Base-by-base conservation (phyloP, 2,329 filamentous ascomycete species). In the Penicillium sp. region DNA sequence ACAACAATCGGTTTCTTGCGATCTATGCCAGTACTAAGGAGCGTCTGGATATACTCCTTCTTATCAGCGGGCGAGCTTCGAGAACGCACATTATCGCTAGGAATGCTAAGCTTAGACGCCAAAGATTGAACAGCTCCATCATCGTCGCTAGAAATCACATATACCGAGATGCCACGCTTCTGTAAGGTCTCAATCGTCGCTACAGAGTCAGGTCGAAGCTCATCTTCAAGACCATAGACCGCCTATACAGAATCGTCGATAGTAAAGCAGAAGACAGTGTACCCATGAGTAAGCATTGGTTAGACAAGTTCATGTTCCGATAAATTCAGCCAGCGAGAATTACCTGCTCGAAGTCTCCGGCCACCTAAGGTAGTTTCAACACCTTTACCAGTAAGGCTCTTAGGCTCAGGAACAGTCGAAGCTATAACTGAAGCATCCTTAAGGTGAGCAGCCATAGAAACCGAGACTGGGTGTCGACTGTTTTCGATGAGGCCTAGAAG, bases 81-180 rank as follows among this genome's bases (percentile, higher is more conserved):
- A 8, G 80, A 79, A 17, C 75, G 77, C 2, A 82, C 76, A 30
- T 84, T 79, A 4, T 53, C 26, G 3, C 60, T 53, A 1, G 77
- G 70, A 49, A 85, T 80, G 40, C 72, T 71, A 8, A 84, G 72
- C n/a, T 71, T 58, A 2, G 67, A 59, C 5, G 85, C 86, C n/a
- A 84, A 74, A 15, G 76, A 67, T 33, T 80, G 70, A 6, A 87
- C 85, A 1, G 84, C 81, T 5, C 74, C 73, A 8, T 76, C 70
- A 56, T 84, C 79, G 64, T 89, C 87, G 33, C 87, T 86, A 44
- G 84, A 88, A 40, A 88, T 78, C 49, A 89, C 78, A 61, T 85
- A 83, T 4, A 85, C 76, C 0, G 70, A 64, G 28, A 89, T 83
- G n/a, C 78, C 75, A 17, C 81, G 81, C 4, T 72, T 63, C 1